These are phyloP conservation scores for Chenopodium album DNA, from an alignment of 148 eudicot species.

Conservation along the genomic window DNA sequence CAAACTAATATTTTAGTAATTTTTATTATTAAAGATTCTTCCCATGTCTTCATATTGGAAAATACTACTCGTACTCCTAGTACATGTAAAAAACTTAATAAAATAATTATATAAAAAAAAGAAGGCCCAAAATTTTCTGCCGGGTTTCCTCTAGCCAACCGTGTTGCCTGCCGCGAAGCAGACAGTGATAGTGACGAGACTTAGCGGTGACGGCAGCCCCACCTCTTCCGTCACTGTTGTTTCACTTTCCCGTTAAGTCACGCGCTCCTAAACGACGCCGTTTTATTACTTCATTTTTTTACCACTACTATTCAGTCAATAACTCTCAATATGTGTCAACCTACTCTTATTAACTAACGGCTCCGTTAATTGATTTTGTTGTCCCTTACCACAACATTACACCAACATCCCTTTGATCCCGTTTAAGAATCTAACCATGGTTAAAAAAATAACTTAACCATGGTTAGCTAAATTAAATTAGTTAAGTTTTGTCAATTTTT, in stretches of 20 bases:
- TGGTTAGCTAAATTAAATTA: conserved; percentile 15
- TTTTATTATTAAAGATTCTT: no score
- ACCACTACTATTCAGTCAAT: conserved; percentile 30
- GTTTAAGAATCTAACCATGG: conserved; percentile 27
- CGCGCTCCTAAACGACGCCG: conserved; percentile 11
- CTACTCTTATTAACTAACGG: conserved; percentile 9
- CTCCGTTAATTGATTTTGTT: conserved; percentile 1
- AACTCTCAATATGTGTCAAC: neutral
- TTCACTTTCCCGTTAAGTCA: conserved; percentile 17
- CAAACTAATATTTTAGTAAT: no score
- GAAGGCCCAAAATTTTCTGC: conserved; percentile 16
- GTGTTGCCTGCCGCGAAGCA: conserved; percentile 53
- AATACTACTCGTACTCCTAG: no score
- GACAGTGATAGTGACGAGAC: conserved; percentile 40
- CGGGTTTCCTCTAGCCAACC: conserved; percentile 43
- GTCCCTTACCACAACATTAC: neutral
- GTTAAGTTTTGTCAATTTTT: conserved; percentile 8
- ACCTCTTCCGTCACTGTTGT: conserved; percentile 17
- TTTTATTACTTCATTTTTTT: neutral
- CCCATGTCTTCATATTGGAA: no score
- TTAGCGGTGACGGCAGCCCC: conserved; percentile 25
- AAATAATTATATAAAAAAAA: neutral
- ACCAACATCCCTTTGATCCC: conserved; percentile 4
- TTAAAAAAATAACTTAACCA: conserved; percentile 21
- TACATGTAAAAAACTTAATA: no score